Conservation (phyloP, 495 filamentous ascomycete genomes). For the Daldinia concentrica region DNA sequence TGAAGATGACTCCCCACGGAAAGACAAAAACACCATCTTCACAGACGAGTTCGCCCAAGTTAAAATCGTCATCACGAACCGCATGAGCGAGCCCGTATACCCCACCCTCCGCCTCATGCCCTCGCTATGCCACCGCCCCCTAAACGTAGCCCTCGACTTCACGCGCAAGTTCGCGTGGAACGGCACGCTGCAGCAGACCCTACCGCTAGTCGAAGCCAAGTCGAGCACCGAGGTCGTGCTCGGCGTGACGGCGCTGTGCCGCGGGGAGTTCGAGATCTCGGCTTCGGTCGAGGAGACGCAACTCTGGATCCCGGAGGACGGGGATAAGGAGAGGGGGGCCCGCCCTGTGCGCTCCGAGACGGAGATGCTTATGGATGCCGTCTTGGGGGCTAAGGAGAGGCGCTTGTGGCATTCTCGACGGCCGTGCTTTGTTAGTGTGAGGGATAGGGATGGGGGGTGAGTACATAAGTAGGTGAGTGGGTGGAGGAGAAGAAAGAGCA, state of each 20-base stretch:
- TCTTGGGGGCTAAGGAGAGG: constrained; percentile 68
- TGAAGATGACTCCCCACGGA: constrained; percentile 8
- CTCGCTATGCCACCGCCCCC: constrained; percentile 74
- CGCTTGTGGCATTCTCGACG: constrained; percentile 78
- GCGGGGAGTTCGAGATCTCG: constrained; percentile 83
- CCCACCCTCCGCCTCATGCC: constrained; percentile 82
- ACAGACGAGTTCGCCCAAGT: constrained; percentile 79
- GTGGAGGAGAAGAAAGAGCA: neutral
- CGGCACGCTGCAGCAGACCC: constrained; percentile 78
- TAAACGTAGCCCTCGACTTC: constrained; percentile 80
- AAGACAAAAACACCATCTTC: constrained; percentile 60
- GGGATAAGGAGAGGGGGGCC: neutral
- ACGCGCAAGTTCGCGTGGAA: constrained; percentile 85
- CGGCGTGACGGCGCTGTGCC: constrained; percentile 75
- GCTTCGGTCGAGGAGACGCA: constrained; percentile 83
- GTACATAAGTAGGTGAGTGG: neutral
- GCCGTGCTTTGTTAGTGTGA: constrained; percentile 68
- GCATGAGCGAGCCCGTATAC: constrained; percentile 70
- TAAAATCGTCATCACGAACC: constrained; percentile 73
- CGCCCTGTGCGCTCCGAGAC: constrained; percentile 32
- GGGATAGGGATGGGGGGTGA: constrained; percentile 45
- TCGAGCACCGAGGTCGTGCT: constrained; percentile 65
- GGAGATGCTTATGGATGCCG: constrained; percentile 58
- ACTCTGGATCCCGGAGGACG: constrained; percentile 46
- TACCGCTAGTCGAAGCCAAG: constrained; percentile 68